phyloP scores from a whole-genome alignment of 2,329 filamentous ascomycete species.

The Penicillium sp. region DNA sequence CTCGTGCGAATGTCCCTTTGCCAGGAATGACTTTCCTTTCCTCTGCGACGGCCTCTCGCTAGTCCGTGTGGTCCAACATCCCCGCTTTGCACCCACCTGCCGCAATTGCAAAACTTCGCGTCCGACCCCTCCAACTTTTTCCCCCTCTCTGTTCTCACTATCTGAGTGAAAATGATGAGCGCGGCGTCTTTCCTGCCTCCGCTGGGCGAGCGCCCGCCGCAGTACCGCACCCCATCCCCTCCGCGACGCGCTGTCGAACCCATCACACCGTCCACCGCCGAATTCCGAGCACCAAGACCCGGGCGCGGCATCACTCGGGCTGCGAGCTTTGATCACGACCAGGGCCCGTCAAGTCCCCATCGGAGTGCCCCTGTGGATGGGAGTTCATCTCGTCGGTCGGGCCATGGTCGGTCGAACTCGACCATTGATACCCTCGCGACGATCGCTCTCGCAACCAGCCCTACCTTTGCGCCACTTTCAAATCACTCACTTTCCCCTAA shows the following conservation, averaged over 20 bases:
- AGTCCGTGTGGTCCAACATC: constrained; percentile 41
- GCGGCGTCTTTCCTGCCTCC: constrained; percentile 38
- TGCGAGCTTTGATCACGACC: constrained; percentile 24
- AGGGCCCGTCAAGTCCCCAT: constrained; percentile 19
- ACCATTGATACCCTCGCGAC: constrained; percentile 49
- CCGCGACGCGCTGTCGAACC: constrained; percentile 46
- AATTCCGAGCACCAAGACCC: constrained; percentile 29
- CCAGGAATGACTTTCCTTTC: constrained; percentile 42
- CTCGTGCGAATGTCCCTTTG: constrained; percentile 25
- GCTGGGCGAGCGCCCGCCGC: constrained; percentile 36
- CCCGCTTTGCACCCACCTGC: constrained; percentile 41
- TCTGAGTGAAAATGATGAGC: constrained; percentile 33
- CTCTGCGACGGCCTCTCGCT: constrained; percentile 37
- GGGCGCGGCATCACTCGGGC: constrained; percentile 27
- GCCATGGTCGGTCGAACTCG: constrained; percentile 44
- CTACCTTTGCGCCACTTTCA: constrained; percentile 38
- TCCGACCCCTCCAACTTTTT: constrained; percentile 17
- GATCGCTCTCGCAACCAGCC: constrained; percentile 49
- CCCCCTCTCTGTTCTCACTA: constrained; percentile 6
- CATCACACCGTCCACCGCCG: constrained; percentile 39
- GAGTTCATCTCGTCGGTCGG: constrained; percentile 27
- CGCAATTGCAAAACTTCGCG: constrained; percentile 30
- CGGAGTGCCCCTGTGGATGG: constrained; percentile 21
- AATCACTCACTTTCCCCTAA: constrained; percentile 31
- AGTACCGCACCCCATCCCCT: constrained; percentile 47